Evolutionary conservation across 1,139 yeast species (phyloP).

Genomic region (Saccharomyces hybrid): DNA sequence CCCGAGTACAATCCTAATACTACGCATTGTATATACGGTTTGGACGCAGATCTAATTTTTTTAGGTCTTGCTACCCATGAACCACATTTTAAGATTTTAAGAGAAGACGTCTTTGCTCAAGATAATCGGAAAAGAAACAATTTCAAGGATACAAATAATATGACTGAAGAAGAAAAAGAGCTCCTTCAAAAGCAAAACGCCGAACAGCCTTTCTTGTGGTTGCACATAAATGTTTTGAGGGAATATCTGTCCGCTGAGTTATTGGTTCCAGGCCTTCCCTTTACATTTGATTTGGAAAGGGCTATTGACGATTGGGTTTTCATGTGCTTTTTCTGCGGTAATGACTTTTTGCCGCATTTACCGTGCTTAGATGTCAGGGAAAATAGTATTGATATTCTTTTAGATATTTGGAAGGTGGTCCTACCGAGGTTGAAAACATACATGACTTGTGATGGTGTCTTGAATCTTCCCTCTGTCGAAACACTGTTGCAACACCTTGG

Average conservation of each 20-base stretch:
- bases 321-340: conserved; percentile 97
- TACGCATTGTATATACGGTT: conserved; percentile 88
- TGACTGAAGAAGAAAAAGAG: conserved; percentile 56
- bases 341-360: conserved; percentile 94
- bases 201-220: conserved; percentile 87
- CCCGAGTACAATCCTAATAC: conserved; percentile 84
- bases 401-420: conserved; percentile 73
- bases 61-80: conserved; percentile 94
- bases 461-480: conserved; percentile 73
- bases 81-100: conserved; percentile 86
- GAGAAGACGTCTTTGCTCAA: conserved; percentile 93
- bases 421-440: conserved; percentile 65
- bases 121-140: conserved; percentile 42
- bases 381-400: conserved; percentile 78
- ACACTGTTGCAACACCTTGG: conserved; percentile 59
- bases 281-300: conserved; percentile 81
- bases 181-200: conserved; percentile 49
- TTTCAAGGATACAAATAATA: conserved; percentile 43
- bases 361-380: conserved; percentile 94
- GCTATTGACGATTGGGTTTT: conserved; percentile 99
- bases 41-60: conserved; percentile 96
- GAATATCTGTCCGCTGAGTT: conserved; percentile 86
- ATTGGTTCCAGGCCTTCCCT: conserved; percentile 58
- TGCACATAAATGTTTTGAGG: conserved; percentile 78
- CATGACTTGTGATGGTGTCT: conserved; percentile 81